These are phyloP conservation scores for Rutstroemia sydowiana DNA, from an alignment of 2,329 filamentous ascomycete genomes.

Conservation along the genomic window DNA sequence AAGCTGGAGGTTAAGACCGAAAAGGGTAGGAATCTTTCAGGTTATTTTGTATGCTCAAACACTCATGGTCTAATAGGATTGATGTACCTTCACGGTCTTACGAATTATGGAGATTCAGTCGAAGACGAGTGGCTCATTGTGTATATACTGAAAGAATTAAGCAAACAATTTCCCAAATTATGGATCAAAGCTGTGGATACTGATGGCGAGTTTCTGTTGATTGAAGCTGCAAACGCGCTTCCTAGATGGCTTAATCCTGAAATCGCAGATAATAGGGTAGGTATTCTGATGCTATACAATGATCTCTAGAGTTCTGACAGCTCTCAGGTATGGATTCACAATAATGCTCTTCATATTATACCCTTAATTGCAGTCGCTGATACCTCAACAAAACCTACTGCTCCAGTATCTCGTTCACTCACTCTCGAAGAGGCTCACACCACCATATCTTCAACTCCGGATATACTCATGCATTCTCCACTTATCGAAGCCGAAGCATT, in stretches of 20 bases:
- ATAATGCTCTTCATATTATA: constrained; percentile 68
- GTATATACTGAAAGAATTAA: constrained; percentile 77
- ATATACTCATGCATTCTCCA: constrained; percentile 60
- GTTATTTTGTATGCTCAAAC: background rate
- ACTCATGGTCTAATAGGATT: constrained; percentile 34
- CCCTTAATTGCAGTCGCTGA: constrained; percentile 39
- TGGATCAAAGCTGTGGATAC: constrained; percentile 82
- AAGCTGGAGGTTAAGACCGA: constrained; percentile 50
- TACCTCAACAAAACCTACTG: constrained; percentile 31
- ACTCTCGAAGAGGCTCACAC: constrained; percentile 56
- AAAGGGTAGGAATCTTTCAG: constrained; percentile 38
- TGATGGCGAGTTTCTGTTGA: constrained; percentile 90
- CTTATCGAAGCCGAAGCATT: constrained; percentile 85
- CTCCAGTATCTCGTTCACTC: constrained; percentile 39
- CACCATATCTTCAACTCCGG: constrained; percentile 49
- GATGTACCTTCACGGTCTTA: constrained; percentile 64
- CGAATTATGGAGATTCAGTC: constrained; percentile 87
- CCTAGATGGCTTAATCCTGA: constrained; percentile 91
- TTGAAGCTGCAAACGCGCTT: constrained; percentile 83
- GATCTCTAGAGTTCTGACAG: constrained; percentile 13
- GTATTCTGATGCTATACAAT: constrained; percentile 10
- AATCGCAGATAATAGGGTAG: constrained; percentile 69
- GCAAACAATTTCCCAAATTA: constrained; percentile 59
- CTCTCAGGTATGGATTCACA: constrained; percentile 70
- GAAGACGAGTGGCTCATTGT: constrained; percentile 98